These are phyloP conservation scores for Metarhizium anisopliae DNA, from an alignment of 2,329 filamentous ascomycete genomes.

Conservation along the genomic window DNA sequence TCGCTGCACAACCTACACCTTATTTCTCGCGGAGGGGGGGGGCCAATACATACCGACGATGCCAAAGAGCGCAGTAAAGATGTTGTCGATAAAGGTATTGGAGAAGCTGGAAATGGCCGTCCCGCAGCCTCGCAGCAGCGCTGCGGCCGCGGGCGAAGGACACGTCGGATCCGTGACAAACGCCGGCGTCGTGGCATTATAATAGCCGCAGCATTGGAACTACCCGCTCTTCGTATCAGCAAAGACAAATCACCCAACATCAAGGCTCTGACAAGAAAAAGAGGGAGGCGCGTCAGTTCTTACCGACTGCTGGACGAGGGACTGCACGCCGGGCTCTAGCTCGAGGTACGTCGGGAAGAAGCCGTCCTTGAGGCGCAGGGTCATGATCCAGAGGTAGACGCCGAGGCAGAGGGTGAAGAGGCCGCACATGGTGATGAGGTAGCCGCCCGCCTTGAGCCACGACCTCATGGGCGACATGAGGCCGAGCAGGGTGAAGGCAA, in stretches of 20 bases:
- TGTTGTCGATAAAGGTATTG: conserved; percentile 62
- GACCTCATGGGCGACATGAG: conserved; percentile 56
- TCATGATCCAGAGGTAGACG: conserved; percentile 63
- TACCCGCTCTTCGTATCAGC: conserved; percentile 21
- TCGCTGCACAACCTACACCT: neutral
- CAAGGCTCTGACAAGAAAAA: too few species aligned
- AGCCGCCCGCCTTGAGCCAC: conserved; percentile 63
- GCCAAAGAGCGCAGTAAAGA: conserved; percentile 74
- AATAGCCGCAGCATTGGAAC: conserved; percentile 76
- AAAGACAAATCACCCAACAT: too few species aligned
- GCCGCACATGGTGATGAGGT: conserved; percentile 51
- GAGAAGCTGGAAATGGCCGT: conserved; percentile 58
- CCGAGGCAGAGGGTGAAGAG: conserved; percentile 59
- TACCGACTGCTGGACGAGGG: conserved; percentile 62
- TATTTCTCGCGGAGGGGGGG: too few species aligned
- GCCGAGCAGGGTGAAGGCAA: conserved; percentile 61
- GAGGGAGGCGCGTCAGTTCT: conserved; percentile 14
- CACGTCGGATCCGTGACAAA: conserved; percentile 64
- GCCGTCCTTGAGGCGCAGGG: conserved; percentile 56
- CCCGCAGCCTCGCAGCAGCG: conserved; percentile 61
- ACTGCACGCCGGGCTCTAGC: conserved; percentile 50
- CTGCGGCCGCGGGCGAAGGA: conserved; percentile 60
- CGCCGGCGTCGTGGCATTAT: conserved; percentile 60
- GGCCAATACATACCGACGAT: conserved; percentile 51
- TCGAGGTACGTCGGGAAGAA: conserved; percentile 52